A percentile compares a stretch with the other conserved stretches of the same genome.
These are phyloP conservation scores for Malassezia japonica DNA, from an alignment of 1,284 basidiomycete genomes.

Conservation along the genomic window DNA sequence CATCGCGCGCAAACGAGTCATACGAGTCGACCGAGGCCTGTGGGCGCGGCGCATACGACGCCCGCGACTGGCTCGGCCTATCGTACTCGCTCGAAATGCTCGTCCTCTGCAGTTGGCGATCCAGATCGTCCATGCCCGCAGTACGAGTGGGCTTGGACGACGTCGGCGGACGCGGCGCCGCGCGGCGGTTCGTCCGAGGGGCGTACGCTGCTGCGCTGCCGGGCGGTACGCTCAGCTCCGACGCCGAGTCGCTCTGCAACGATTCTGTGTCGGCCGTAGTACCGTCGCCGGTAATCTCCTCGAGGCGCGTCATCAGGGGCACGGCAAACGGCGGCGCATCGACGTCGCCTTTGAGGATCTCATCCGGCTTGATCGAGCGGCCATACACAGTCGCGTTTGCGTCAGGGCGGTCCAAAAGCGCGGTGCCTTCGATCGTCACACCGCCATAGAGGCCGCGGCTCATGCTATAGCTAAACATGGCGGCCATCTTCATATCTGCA, in stretches of 20 bases:
- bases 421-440: constrained; percentile 77
- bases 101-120: constrained; percentile 30
- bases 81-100: too few relatives aligned
- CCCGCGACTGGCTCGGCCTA: too few relatives aligned
- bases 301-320: constrained; percentile 9
- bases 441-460: constrained; percentile 83
- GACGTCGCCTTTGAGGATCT: constrained; percentile 34
- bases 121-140: constrained; percentile 39
- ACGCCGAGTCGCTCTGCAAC: not conserved
- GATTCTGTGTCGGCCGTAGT: not conserved
- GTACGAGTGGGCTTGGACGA: constrained; percentile 8
- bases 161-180: constrained; percentile 10
- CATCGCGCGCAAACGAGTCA: too few relatives aligned
- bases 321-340: constrained; percentile 22
- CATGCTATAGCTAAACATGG: constrained; percentile 83
- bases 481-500: constrained; percentile 75
- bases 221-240: constrained; percentile 13
- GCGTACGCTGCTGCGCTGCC: constrained; percentile 22
- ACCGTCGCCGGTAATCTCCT: constrained; percentile 3
- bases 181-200: constrained; percentile 19
- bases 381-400: constrained; percentile 49
- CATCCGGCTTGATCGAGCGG: constrained; percentile 24
- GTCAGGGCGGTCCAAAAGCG: constrained; percentile 90
- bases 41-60: too few relatives aligned
- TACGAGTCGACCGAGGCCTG: too few relatives aligned